phyloP scores from a whole-genome alignment of 106 monocot genomes.

The Allium fistulosum region DNA sequence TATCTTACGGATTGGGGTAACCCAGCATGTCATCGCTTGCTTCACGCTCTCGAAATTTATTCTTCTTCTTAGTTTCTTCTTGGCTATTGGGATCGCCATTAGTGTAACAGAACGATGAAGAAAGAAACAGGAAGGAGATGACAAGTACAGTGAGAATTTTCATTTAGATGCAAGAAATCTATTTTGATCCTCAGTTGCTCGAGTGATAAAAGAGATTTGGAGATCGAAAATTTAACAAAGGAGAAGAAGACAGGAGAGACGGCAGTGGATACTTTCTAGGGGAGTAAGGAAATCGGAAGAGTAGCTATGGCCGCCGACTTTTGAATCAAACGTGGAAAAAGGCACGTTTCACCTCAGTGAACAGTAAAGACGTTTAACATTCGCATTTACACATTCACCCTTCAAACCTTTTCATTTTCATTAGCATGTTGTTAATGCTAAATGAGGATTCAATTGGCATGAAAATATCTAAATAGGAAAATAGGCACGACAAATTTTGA shows the following conservation, averaged over 20 bases:
- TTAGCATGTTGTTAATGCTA: too few species aligned
- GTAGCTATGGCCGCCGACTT: too few species aligned
- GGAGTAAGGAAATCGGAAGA: too few species aligned
- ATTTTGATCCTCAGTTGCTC: not conserved
- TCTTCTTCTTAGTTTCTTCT: slow-evolving; percentile 34
- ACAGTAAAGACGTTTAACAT: too few species aligned
- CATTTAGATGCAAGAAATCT: slow-evolving; percentile 5
- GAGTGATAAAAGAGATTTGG: not conserved
- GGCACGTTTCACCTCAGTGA: not conserved
- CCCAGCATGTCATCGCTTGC: slow-evolving; percentile 84
- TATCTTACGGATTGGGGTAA: slow-evolving; percentile 57
- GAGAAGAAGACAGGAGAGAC: slow-evolving; percentile 1
- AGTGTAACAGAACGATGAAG: slow-evolving; percentile 4
- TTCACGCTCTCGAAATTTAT: slow-evolving; percentile 82
- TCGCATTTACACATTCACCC: too few species aligned
- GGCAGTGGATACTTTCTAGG: not conserved
- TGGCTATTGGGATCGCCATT: slow-evolving; percentile 16
- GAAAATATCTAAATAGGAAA: too few species aligned
- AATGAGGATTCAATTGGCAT: too few species aligned
- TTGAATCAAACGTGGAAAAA: too few species aligned
- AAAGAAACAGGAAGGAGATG: slow-evolving; percentile 10
- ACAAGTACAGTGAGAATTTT: slow-evolving; percentile 1
- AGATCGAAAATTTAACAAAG: not conserved
- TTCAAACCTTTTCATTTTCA: too few species aligned
- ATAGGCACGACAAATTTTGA: too few species aligned